phyloP scores from a whole-genome alignment of 139 green algal species.

The Tetradesmus obliquus region DNA sequence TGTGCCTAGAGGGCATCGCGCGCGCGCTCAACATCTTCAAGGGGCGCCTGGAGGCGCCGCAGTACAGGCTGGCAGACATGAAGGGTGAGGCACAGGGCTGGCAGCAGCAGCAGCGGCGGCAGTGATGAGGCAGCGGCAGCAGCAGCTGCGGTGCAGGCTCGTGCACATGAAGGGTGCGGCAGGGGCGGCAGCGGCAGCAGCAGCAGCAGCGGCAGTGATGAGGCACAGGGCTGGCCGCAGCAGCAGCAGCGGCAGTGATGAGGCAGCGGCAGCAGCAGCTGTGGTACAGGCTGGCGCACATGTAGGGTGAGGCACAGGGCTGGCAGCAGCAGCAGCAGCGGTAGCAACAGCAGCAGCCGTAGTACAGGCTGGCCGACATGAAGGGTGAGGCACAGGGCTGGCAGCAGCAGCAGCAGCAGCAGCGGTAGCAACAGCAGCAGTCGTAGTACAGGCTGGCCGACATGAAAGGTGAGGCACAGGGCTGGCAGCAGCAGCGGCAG shows the following conservation, averaged over 20 bases:
- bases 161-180: background rate
- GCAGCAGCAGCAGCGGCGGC: background rate
- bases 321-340: background rate
- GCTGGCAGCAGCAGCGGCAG: background rate
- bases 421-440: background rate
- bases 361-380: background rate
- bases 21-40: conserved; percentile 97
- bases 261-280: background rate
- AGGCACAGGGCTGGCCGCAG: background rate
- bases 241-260: too few relatives aligned
- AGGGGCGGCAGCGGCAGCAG: background rate
- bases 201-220: background rate
- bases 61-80: conserved; percentile 87
- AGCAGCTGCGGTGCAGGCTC: background rate
- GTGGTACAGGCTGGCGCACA: background rate
- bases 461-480: background rate
- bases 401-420: background rate
- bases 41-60: conserved; percentile 61
- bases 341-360: background rate
- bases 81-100: conserved; percentile 49
- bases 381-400: background rate
- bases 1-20: conserved; percentile 98
- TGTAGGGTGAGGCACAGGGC: background rate
- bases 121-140: background rate
- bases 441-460: background rate